These are phyloP conservation scores for Tagetes erecta DNA, from an alignment of 129 eudicot genomes.

Conservation along the genomic window DNA sequence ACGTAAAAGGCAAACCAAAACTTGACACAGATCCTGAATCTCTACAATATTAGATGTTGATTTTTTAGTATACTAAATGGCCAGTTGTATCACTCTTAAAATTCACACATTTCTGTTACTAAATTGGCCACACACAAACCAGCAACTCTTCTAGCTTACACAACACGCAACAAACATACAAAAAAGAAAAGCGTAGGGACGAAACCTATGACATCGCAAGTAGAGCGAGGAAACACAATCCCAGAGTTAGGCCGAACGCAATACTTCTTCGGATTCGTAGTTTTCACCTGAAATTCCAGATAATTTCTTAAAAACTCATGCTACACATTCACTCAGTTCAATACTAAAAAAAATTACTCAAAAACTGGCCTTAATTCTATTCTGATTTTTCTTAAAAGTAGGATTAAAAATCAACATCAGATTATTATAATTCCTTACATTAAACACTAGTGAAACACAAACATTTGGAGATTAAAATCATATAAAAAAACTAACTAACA, in stretches of 20 bases:
- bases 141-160: neutral
- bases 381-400: neutral
- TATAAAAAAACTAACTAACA: no score
- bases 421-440: neutral
- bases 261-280: slow-evolving; percentile 88
- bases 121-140: neutral
- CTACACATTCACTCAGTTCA: neutral
- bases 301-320: neutral
- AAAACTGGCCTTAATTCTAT: neutral
- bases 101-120: neutral
- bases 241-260: slow-evolving; percentile 90
- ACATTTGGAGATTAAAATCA: neutral
- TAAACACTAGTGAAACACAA: neutral
- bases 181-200: neutral
- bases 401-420: neutral
- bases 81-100: neutral
- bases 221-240: slow-evolving; percentile 68
- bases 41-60: neutral
- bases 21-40: neutral
- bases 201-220: slow-evolving; percentile 74
- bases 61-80: neutral
- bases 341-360: neutral
- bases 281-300: slow-evolving; percentile 66
- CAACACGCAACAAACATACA: neutral
- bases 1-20: neutral